Base-by-base conservation (phyloP, 495 filamentous ascomycete genomes). In the Lasiosphaeria ovina region DNA sequence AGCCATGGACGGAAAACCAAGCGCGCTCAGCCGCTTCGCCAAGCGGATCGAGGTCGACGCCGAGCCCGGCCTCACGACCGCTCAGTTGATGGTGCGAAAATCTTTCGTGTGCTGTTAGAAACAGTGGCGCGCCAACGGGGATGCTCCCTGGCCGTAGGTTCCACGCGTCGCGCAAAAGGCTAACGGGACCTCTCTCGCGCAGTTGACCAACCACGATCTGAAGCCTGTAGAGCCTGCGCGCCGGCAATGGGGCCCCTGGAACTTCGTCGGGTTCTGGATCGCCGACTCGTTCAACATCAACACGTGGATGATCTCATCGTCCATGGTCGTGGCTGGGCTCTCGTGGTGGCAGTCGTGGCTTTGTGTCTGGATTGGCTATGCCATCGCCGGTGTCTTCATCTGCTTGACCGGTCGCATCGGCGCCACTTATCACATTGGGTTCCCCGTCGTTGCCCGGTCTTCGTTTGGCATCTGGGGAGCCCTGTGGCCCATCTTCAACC, bases 311-410 rank as follows among this genome's bases (percentile, higher is more conserved):
- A 96, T 97, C 62, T 93, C 90, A 11, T 88, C 90, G 4, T 88
- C 87, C 77, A 93, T 96, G 69, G 76, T 80, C 32, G 81, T 87
- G 0, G 77, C 74, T 58, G 89, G 92, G 6, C 78, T 97, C 51
- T 90, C 91, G 4, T 97, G 93, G 93, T 97, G 93, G 93, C 92
- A 97, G 74, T 86, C 90, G 3, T 97, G 92, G 93, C 77, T 97
- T 11, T 94, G 91, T 70, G 81, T 85, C n/a, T 92, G 89, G 89
- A 77, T 91, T 32, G 92, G 92, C 54, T 96, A 96, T 68, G 79
- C 85, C 45, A 86, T 96, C 61, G 83, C 91, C 0, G 90, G 81
- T 17, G 75, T 66, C 62, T 94, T 96, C 73, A 84, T 96, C 60
- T 87, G 83, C 66, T 54, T 86, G 66, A 93, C 89, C 16, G 92